Evolutionary conservation across 345 rosid species (phyloP).

Genomic region (Camelina hispida): DNA sequence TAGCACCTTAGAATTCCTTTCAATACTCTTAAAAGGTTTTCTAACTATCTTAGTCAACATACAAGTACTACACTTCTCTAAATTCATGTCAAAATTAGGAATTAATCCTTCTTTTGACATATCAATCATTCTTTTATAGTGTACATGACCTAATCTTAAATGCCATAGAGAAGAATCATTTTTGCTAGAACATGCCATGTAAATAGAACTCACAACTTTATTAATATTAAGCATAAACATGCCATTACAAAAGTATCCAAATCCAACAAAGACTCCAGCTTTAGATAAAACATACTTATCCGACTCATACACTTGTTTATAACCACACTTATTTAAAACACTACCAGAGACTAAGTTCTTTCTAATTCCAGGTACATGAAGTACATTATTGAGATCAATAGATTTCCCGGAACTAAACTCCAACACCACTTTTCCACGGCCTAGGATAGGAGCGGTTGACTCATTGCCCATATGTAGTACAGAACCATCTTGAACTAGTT

Average conservation of each 20-base stretch:
- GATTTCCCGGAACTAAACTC: conserved; percentile 5
- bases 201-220: neutral
- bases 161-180: conserved; percentile 1
- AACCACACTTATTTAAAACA: conserved; percentile 13
- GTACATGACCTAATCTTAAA: neutral
- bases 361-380: neutral
- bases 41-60: conserved; percentile 11
- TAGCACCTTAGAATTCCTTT: neutral
- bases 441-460: neutral
- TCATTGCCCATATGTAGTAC: conserved; percentile 2
- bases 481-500: neutral
- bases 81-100: neutral
- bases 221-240: conserved; percentile 20
- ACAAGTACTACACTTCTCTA: neutral
- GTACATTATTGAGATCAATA: conserved; percentile 5
- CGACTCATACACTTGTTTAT: conserved; percentile 17
- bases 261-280: conserved; percentile 25
- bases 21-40: neutral
- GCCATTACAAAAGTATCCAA: neutral
- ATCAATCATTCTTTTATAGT: neutral
- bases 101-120: conserved; percentile 7
- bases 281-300: conserved; percentile 12
- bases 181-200: neutral
- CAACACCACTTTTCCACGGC: too few species aligned
- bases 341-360: neutral